Conservation (phyloP, 441 rosid genomes). For the Manihot esculenta region DNA sequence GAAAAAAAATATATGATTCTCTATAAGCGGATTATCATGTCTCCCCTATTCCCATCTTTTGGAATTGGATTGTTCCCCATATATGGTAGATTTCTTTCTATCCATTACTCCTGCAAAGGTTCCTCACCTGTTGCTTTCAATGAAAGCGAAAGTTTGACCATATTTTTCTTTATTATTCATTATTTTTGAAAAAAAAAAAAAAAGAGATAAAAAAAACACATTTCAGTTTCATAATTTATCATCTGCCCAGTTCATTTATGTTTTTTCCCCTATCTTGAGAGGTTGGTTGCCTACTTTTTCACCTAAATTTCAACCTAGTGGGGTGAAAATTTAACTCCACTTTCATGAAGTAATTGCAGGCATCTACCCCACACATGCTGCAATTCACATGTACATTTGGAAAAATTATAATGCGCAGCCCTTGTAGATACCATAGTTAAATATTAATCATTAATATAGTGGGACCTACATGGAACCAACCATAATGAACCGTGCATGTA, state of each 20-base stretch:
- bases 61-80: slow-evolving; percentile 61
- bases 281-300: slow-evolving; percentile 33
- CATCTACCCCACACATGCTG: slow-evolving; percentile 8
- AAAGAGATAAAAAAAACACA: too few species aligned
- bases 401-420: too few species aligned
- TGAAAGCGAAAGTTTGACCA: slow-evolving; percentile 83
- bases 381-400: slow-evolving; percentile 11
- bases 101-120: slow-evolving; percentile 51
- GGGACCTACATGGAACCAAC: too few species aligned
- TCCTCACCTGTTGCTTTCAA: slow-evolving; percentile 82
- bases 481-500: too few species aligned
- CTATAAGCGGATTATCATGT: slow-evolving; percentile 32
- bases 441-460: too few species aligned
- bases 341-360: slow-evolving; percentile 2
- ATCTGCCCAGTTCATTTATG: slow-evolving; percentile 30
- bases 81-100: slow-evolving; percentile 52
- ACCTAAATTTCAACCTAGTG: slow-evolving; percentile 19
- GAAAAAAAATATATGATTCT: slow-evolving; percentile 8
- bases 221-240: slow-evolving; percentile 12
- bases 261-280: slow-evolving; percentile 16
- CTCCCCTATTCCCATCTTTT: slow-evolving; percentile 44
- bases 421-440: too few species aligned
- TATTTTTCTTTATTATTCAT: slow-evolving; percentile 20
- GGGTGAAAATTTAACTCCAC: slow-evolving; percentile 14
- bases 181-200: slow-evolving; percentile 10